These are phyloP conservation scores for Geranium incanum DNA, from an alignment of 441 rosid genomes.

Conservation along the genomic window DNA sequence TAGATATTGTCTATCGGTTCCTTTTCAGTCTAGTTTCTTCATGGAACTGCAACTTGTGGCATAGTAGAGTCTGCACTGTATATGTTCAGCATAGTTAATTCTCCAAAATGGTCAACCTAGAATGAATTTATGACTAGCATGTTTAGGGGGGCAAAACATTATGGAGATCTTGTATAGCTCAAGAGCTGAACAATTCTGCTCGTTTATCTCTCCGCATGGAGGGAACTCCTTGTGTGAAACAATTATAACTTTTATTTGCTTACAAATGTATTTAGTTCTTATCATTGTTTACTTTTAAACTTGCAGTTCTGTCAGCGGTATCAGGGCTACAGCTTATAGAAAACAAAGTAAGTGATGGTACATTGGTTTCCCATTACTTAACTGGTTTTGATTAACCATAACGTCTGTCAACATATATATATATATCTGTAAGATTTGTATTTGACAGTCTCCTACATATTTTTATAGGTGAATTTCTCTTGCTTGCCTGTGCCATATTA, in stretches of 20 bases:
- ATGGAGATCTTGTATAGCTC: neutral
- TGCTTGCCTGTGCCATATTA: constrained; percentile 75
- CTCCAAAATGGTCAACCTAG: neutral
- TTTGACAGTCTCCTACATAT: neutral
- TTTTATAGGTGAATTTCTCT: constrained; percentile 44
- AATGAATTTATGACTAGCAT: neutral
- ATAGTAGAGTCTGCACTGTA: neutral
- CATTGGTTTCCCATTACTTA: constrained; percentile 9
- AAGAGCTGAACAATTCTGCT: neutral
- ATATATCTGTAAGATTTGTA: neutral
- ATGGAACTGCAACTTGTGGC: neutral
- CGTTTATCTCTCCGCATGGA: neutral
- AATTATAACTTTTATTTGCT: neutral
- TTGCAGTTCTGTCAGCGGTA: constrained; percentile 76
- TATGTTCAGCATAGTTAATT: neutral
- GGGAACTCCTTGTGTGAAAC: neutral
- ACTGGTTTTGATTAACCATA: neutral
- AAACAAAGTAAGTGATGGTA: constrained; percentile 47
- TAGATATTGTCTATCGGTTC: too few species aligned
- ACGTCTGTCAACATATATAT: neutral
- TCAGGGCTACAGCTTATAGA: constrained; percentile 61
- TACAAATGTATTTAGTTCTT: constrained; percentile 5
- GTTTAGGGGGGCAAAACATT: neutral
- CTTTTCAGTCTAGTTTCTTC: neutral
- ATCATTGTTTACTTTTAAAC: constrained; percentile 16